phyloP scores from a whole-genome alignment of 1,284 basidiomycete genomes.

The Clitocybe nebularis region DNA sequence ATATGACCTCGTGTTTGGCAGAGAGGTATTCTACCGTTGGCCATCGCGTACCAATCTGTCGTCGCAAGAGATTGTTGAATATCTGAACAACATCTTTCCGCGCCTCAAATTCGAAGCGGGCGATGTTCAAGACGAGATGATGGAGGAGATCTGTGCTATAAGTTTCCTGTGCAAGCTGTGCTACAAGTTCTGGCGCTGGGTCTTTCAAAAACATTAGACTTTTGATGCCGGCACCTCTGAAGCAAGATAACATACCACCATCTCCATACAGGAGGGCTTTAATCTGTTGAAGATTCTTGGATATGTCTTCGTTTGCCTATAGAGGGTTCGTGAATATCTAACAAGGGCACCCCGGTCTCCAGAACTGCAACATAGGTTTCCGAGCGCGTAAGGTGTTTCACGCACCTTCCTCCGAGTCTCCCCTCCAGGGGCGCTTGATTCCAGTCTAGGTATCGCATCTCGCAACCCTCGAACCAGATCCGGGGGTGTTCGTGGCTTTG shows the following conservation, averaged over 20 bases:
- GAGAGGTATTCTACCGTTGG: constrained; percentile 95
- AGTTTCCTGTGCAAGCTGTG: constrained; percentile 93
- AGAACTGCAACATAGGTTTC: background rate
- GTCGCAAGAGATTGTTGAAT: constrained; percentile 91
- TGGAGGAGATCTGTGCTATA: constrained; percentile 89
- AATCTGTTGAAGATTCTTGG: constrained; percentile 86
- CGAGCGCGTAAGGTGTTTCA: constrained; percentile 5
- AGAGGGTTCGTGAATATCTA: background rate
- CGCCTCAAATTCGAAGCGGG: constrained; percentile 92
- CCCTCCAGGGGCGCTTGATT: constrained; percentile 65
- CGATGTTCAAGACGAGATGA: constrained; percentile 78
- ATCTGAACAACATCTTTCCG: constrained; percentile 97
- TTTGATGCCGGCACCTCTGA: background rate
- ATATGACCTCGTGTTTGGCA: constrained; percentile 84
- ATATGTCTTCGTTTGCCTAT: constrained; percentile 83
- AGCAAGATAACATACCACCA: constrained; percentile 51
- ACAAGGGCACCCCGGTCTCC: background rate
- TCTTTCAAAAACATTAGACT: constrained; percentile 37
- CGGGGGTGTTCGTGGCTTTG: constrained; percentile 79
- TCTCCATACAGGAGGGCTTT: constrained; percentile 87
- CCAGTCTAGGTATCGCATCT: constrained; percentile 77
- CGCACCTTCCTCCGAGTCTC: constrained; percentile 79
- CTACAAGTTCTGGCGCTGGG: constrained; percentile 81
- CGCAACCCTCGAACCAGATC: constrained; percentile 79
- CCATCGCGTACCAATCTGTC: constrained; percentile 90